A percentile compares a stretch with the other conserved stretches of the same genome.
Conservation (phyloP, 116 monocot species). For the Papilionanthe hybrid region DNA sequence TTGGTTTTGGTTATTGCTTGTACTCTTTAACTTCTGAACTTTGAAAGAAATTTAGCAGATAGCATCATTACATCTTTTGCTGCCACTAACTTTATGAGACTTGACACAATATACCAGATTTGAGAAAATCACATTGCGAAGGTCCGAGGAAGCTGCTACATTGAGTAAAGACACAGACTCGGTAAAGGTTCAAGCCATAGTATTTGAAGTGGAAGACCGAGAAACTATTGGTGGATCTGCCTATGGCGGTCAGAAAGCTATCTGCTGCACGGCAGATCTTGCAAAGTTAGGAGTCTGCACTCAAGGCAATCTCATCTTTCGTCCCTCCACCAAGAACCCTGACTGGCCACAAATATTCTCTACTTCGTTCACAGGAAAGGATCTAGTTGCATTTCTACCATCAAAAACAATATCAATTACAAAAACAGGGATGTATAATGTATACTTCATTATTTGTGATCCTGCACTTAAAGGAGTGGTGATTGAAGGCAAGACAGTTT, state of each 20-base stretch:
- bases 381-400: conserved; percentile 45
- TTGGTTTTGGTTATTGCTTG: not conserved
- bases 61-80: not conserved
- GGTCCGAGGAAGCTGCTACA: conserved; percentile 41
- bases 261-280: conserved; percentile 89
- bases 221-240: conserved; percentile 79
- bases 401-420: conserved; percentile 56
- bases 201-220: conserved; percentile 86
- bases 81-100: not conserved
- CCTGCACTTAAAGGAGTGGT: conserved; percentile 49
- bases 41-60: not conserved
- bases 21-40: not conserved
- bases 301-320: conserved; percentile 58
- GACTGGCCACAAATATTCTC: conserved; percentile 66
- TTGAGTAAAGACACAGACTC: conserved; percentile 32
- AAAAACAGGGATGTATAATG: conserved; percentile 87
- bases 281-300: conserved; percentile 74
- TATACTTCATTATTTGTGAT: conserved; percentile 87
- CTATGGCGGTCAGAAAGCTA: conserved; percentile 81
- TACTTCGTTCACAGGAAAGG: conserved; percentile 51
- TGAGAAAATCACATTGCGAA: conserved; percentile 68
- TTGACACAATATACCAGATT: conserved; percentile 32
- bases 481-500: conserved; percentile 76
- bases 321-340: conserved; percentile 51
- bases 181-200: conserved; percentile 60